Conservation (phyloP, 805 yeast genomes). For the Yamadazyma tumulicola region DNA sequence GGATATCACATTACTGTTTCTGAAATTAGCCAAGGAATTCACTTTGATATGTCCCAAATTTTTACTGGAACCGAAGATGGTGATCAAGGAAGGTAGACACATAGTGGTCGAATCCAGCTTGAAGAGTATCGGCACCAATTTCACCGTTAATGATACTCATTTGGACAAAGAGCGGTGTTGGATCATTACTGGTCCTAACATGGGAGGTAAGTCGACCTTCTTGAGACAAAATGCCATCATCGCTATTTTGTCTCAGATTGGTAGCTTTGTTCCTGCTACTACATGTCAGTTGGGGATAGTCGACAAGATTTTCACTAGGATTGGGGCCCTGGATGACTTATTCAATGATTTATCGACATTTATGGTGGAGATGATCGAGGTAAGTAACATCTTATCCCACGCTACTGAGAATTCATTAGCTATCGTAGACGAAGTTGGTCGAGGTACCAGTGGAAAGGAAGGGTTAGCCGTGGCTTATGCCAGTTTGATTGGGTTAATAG, state of each 20-base stretch:
- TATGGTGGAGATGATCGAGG: conserved; percentile 76
- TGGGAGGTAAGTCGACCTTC: conserved; percentile 85
- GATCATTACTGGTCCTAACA: conserved; percentile 80
- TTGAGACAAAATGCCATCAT: conserved; percentile 72
- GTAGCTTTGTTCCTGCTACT: conserved; percentile 67
- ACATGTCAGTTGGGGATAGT: conserved; percentile 60
- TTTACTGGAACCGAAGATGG: conserved; percentile 41
- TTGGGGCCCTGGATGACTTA: conserved; percentile 83
- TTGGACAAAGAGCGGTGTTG: conserved; percentile 24
- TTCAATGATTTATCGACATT: conserved; percentile 79
- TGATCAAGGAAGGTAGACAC: conserved; percentile 71
- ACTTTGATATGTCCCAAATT: conserved; percentile 65
- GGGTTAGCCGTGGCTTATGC: conserved; percentile 86
- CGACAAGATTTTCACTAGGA: conserved; percentile 75
- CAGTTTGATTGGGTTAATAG: conserved; percentile 53
- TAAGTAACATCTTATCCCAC: conserved; percentile 51
- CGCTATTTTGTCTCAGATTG: conserved; percentile 61
- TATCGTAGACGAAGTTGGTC: conserved; percentile 71
- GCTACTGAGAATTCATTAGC: conserved; percentile 62
- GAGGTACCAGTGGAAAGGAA: conserved; percentile 84
- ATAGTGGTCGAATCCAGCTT: conserved; percentile 80
- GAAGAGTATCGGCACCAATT: conserved; percentile 43
- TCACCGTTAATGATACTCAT: conserved; percentile 40
- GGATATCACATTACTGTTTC: conserved; percentile 73
- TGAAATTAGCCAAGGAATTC: conserved; percentile 65